Conservation (phyloP, 441 rosid genomes). For the Biscutella laevigata region DNA sequence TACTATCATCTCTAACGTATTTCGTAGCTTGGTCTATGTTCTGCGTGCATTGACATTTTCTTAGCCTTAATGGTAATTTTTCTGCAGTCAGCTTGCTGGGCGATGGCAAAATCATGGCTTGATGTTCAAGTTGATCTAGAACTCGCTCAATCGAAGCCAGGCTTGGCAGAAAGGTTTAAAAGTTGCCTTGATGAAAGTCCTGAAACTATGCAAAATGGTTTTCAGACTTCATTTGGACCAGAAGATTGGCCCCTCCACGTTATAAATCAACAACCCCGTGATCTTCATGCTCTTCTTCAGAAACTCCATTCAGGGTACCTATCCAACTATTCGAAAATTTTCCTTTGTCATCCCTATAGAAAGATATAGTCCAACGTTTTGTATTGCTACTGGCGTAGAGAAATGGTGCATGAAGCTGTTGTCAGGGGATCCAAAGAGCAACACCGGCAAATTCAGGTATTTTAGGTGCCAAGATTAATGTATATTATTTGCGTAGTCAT, state of each 20-base stretch:
- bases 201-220: constrained; percentile 38
- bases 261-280: constrained; percentile 84
- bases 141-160: constrained; percentile 60
- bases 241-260: constrained; percentile 92
- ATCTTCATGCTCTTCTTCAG: constrained; percentile 84
- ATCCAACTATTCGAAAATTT: constrained; percentile 1
- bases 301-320: constrained; percentile 89
- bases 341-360: background rate
- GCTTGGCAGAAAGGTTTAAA: constrained; percentile 57
- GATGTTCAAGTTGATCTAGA: constrained; percentile 90
- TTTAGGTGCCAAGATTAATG: constrained; percentile 11
- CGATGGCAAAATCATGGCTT: constrained; percentile 99
- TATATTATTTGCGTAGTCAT: background rate
- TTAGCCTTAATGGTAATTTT: background rate
- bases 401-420: constrained; percentile 80
- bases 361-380: constrained; percentile 11
- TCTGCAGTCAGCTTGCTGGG: constrained; percentile 98
- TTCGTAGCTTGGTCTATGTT: background rate
- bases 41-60: background rate
- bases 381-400: constrained; percentile 39
- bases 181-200: constrained; percentile 64
- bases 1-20: background rate
- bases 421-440: constrained; percentile 88
- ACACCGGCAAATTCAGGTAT: constrained; percentile 93
- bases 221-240: constrained; percentile 47